Percentiles rank a stretch among this genome's conserved stretches.
These are phyloP conservation scores for Selenicereus undatus DNA, from an alignment of 148 eudicot species.

Conservation along the genomic window DNA sequence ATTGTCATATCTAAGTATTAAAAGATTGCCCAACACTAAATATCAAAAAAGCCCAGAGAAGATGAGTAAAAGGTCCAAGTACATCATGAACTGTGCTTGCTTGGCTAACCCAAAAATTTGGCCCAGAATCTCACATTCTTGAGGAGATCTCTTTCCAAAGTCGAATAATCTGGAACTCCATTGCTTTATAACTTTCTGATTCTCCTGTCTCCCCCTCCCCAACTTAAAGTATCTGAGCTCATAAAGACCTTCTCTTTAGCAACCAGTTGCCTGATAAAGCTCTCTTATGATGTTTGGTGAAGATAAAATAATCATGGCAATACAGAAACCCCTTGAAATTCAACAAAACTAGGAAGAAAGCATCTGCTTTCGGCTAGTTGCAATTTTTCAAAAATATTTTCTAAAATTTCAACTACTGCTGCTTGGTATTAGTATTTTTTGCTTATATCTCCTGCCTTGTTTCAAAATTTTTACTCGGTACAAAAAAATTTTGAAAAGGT, in stretches of 20 bases:
- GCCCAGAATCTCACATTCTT: neutral
- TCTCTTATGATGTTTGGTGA: neutral
- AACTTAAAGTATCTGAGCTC: too few species aligned
- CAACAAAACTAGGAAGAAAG: neutral
- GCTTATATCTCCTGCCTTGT: too few species aligned
- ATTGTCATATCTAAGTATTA: neutral
- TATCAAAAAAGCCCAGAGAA: neutral
- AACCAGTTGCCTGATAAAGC: neutral
- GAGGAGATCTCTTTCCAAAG: neutral
- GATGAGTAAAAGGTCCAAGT: conserved; percentile 3
- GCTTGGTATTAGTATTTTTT: too few species aligned
- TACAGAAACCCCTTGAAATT: neutral
- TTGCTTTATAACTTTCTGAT: neutral
- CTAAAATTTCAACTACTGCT: too few species aligned
- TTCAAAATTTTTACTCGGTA: too few species aligned
- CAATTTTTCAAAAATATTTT: neutral
- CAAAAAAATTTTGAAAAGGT: too few species aligned
- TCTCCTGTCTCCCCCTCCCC: neutral
- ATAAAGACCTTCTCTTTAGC: neutral
- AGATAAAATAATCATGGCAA: too few species aligned
- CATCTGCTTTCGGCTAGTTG: neutral
- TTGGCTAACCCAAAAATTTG: neutral
- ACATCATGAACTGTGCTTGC: neutral
- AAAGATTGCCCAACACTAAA: neutral
- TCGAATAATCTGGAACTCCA: neutral